These are phyloP conservation scores for Alternaria gansuensis DNA, from an alignment of 2,329 filamentous ascomycete genomes.

Conservation along the genomic window DNA sequence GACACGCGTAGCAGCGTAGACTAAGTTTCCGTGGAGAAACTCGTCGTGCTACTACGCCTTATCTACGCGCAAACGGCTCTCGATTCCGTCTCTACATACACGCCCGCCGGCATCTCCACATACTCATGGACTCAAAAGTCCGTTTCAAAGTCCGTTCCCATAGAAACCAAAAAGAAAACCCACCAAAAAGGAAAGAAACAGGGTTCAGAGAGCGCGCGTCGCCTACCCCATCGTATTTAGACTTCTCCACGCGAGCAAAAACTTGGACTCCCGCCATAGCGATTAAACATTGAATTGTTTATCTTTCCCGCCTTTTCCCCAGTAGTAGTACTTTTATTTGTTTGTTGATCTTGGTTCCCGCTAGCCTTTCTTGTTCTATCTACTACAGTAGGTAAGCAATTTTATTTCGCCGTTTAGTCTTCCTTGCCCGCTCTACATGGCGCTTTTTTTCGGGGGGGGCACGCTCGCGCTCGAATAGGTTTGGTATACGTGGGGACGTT, in stretches of 20 bases:
- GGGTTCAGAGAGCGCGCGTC: no score
- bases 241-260: no score
- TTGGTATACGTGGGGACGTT: no score
- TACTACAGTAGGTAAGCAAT: no score
- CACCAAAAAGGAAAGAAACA: no score
- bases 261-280: neutral
- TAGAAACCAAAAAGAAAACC: no score
- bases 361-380: neutral
- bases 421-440: neutral
- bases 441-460: neutral
- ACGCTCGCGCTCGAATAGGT: no score
- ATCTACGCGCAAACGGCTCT: no score
- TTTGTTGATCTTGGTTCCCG: slow-evolving; percentile 4
- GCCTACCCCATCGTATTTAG: neutral
- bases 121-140: no score
- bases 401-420: neutral
- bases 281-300: neutral
- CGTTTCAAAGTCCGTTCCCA: no score
- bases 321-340: neutral
- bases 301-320: neutral
- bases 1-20: neutral
- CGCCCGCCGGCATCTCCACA: no score
- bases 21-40: neutral
- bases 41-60: neutral
- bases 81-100: no score